phyloP scores from a whole-genome alignment of 2,329 filamentous ascomycete genomes.

The Fusarium secorum region DNA sequence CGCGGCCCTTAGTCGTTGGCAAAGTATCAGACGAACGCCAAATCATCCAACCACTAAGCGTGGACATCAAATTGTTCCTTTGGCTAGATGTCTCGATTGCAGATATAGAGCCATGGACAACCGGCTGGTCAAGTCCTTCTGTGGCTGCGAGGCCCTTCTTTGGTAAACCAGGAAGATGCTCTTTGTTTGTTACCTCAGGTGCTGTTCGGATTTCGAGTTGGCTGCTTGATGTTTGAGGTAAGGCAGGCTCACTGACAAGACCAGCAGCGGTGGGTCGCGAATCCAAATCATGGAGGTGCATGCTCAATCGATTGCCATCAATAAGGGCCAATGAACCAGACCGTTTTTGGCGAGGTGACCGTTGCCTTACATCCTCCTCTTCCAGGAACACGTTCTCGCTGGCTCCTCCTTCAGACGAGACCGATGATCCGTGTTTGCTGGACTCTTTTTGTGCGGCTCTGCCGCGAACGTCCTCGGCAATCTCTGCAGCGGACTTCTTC shows the following conservation, averaged over 20 bases:
- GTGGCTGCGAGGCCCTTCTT: constrained; percentile 23
- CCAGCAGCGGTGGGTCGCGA: constrained; percentile 49
- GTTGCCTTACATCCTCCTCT: constrained; percentile 31
- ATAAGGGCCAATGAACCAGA: constrained; percentile 50
- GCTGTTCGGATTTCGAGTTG: constrained; percentile 57
- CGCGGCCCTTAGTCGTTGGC: constrained; percentile 52
- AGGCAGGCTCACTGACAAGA: constrained; percentile 63
- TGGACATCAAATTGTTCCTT: constrained; percentile 47
- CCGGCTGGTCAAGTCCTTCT: constrained; percentile 40
- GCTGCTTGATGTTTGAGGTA: constrained; percentile 63
- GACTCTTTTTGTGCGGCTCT: constrained; percentile 53
- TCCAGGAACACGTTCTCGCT: constrained; percentile 37
- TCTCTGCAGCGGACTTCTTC: constrained; percentile 65
- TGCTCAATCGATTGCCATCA: constrained; percentile 47
- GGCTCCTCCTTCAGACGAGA: constrained; percentile 43
- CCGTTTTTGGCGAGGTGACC: constrained; percentile 37
- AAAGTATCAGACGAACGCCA: constrained; percentile 48
- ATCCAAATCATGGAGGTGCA: constrained; percentile 39
- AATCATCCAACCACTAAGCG: constrained; percentile 56
- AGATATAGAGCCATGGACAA: constrained; percentile 43
- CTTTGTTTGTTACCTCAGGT: constrained; percentile 40
- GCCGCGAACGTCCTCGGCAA: constrained; percentile 63
- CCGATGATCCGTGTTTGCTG: constrained; percentile 43
- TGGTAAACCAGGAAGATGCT: constrained; percentile 20
- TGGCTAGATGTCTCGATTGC: constrained; percentile 35